Evolutionary conservation across 495 filamentous ascomycete species (phyloP).

Genomic region (Corynascus novoguineensis): DNA sequence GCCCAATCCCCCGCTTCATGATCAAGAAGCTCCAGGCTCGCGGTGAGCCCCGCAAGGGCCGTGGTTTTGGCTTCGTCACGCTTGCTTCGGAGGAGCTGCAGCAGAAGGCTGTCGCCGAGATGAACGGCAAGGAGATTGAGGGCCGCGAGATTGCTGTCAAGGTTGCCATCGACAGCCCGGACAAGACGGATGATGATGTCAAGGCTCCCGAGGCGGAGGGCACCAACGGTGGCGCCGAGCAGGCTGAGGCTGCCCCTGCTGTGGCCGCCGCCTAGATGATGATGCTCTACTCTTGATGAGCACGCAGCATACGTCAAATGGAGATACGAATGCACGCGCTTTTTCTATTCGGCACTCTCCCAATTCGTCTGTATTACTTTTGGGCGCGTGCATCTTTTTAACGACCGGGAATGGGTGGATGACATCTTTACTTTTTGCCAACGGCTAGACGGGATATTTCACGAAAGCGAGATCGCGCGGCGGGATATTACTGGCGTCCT

Average conservation of each 20-base stretch:
- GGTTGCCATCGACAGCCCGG: constrained; percentile 98
- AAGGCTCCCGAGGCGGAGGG: constrained; percentile 43
- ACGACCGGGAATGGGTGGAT: constrained; percentile 34
- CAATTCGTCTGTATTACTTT: constrained; percentile 34
- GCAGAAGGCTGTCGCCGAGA: constrained; percentile 92
- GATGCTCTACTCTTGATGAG: constrained; percentile 23
- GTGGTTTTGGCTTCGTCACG: constrained; percentile 97
- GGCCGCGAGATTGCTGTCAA: constrained; percentile 99
- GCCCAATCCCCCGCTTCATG: constrained; percentile 98
- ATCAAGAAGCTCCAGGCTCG: constrained; percentile 98
- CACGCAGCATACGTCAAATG: constrained; percentile 22
- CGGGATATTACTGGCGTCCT: constrained; percentile 32
- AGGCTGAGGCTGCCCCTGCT: constrained; percentile 29
- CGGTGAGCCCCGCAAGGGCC: constrained; percentile 97
- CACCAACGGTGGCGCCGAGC: constrained; percentile 39
- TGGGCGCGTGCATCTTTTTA: constrained; percentile 29
- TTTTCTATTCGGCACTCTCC: constrained; percentile 27
- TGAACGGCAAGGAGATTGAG: constrained; percentile 98
- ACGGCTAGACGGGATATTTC: constrained; percentile 27
- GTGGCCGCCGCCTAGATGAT: constrained; percentile 23
- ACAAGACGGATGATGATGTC: constrained; percentile 88
- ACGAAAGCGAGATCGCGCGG: constrained; percentile 29
- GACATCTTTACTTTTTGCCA: constrained; percentile 19
- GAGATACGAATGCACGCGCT: constrained; percentile 23
- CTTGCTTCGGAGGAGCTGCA: constrained; percentile 91